phyloP scores from a whole-genome alignment of 768 basidiomycete species.

The Boletus pseudopeckii region DNA sequence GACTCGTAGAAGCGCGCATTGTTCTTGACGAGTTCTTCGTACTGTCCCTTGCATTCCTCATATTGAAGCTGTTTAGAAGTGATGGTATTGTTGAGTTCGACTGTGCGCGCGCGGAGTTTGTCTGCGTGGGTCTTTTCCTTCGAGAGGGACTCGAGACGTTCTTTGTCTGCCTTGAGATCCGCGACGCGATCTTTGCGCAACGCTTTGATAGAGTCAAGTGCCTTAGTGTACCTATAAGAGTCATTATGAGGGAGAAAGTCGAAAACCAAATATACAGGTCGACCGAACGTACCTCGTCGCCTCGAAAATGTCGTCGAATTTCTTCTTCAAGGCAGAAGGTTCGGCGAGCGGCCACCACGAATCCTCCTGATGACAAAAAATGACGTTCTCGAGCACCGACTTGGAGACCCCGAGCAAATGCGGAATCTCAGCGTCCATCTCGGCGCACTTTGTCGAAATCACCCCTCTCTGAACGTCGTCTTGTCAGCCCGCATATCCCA shows the following conservation, averaged over 20 bases:
- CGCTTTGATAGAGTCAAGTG: slow-evolving; percentile 85
- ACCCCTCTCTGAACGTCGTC: slow-evolving; percentile 58
- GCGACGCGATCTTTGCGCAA: slow-evolving; percentile 87
- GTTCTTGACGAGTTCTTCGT: slow-evolving; percentile 61
- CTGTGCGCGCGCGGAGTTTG: slow-evolving; percentile 66
- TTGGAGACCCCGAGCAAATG: slow-evolving; percentile 92
- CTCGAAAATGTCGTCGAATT: slow-evolving; percentile 99
- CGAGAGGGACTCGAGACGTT: slow-evolving; percentile 71
- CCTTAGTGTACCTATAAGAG: slow-evolving; percentile 83
- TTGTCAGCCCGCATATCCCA: background rate
- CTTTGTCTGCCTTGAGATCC: slow-evolving; percentile 92
- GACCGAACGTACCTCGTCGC: slow-evolving; percentile 70
- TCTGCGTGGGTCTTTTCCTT: slow-evolving; percentile 85
- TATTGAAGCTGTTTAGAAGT: slow-evolving; percentile 69
- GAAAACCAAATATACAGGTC: background rate
- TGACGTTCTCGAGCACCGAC: slow-evolving; percentile 98
- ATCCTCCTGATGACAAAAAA: slow-evolving; percentile 99
- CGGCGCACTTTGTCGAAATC: slow-evolving; percentile 97
- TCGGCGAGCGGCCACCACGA: slow-evolving; percentile 97
- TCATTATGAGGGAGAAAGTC: background rate
- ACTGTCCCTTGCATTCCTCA: slow-evolving; percentile 64
- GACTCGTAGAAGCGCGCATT: slow-evolving; percentile 80
- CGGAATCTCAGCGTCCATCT: slow-evolving; percentile 94
- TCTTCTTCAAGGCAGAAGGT: slow-evolving; percentile 90
- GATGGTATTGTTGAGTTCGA: slow-evolving; percentile 58